phyloP scores from a whole-genome alignment of 1,139 yeast species.

The Candida frijolesensis region DNA sequence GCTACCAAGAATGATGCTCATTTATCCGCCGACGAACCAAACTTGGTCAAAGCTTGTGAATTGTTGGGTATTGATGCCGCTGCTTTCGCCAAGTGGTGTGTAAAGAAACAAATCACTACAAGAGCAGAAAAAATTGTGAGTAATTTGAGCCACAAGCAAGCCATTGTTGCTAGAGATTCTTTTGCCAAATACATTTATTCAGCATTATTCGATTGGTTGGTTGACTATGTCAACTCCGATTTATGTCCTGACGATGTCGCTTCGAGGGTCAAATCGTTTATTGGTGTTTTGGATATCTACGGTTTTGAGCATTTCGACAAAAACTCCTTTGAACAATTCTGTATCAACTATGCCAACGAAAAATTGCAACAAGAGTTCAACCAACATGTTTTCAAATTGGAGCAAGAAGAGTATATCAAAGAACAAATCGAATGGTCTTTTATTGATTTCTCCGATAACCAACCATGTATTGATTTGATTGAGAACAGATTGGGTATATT shows the following conservation, averaged over 20 bases:
- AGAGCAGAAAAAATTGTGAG: slow-evolving; percentile 90
- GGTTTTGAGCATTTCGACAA: slow-evolving; percentile 96
- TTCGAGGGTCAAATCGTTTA: slow-evolving; percentile 65
- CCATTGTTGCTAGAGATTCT: slow-evolving; percentile 91
- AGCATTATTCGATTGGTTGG: slow-evolving; percentile 94
- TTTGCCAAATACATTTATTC: slow-evolving; percentile 93
- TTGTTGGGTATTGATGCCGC: slow-evolving; percentile 78
- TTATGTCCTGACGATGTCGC: slow-evolving; percentile 75
- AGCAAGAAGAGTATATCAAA: slow-evolving; percentile 89
- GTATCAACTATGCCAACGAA: slow-evolving; percentile 97
- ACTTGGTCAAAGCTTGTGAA: slow-evolving; percentile 79
- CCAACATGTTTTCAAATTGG: slow-evolving; percentile 95
- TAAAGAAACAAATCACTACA: slow-evolving; percentile 91
- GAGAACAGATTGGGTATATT: slow-evolving; percentile 89
- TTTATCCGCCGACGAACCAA: slow-evolving; percentile 84
- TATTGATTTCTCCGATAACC: slow-evolving; percentile 94
- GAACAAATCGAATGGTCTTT: slow-evolving; percentile 98
- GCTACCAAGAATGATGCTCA: slow-evolving; percentile 87
- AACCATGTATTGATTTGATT: slow-evolving; percentile 92
- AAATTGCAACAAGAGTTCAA: slow-evolving; percentile 96
- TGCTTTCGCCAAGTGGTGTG: slow-evolving; percentile 86
- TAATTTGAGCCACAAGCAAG: slow-evolving; percentile 81
- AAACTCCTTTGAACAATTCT: slow-evolving; percentile 95
- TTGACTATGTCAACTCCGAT: slow-evolving; percentile 76
- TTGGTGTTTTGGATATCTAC: slow-evolving; percentile 96